Evolutionary conservation across 495 filamentous ascomycete genomes (phyloP).

Genomic region (Oleoguttula mirabilis): DNA sequence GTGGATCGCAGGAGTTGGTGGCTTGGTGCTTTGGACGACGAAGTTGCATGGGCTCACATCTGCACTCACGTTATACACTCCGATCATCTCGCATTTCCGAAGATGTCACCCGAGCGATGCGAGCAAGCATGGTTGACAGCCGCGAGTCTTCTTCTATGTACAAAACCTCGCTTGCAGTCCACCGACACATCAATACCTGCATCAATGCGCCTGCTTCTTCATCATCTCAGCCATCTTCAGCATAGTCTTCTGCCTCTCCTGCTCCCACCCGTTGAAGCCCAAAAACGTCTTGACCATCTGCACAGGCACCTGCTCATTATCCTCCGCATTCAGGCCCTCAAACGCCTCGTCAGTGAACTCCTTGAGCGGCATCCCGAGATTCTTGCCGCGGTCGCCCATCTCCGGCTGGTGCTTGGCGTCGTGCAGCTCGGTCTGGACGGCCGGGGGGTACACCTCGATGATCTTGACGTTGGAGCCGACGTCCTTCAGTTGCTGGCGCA

Average conservation of each 20-base stretch:
- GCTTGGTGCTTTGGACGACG: too few relatives aligned
- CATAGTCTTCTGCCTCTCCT: constrained; percentile 34
- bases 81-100: too few relatives aligned
- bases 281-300: constrained; percentile 34
- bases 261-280: constrained; percentile 20
- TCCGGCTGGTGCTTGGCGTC: constrained; percentile 32
- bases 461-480: constrained; percentile 37
- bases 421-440: constrained; percentile 54
- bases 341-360: constrained; percentile 48
- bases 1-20: too few relatives aligned
- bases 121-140: too few relatives aligned
- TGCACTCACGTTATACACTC: too few relatives aligned
- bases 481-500: constrained; percentile 46
- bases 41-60: too few relatives aligned
- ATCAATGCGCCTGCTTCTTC: too few relatives aligned
- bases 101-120: too few relatives aligned
- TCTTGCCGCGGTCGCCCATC: constrained; percentile 29
- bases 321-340: constrained; percentile 33
- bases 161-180: too few relatives aligned
- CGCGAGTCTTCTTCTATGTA: too few relatives aligned
- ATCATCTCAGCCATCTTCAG: constrained; percentile 46
- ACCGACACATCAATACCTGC: too few relatives aligned
- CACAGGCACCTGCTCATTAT: constrained; percentile 47
- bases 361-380: constrained; percentile 48
- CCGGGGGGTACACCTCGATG: constrained; percentile 54